These are phyloP conservation scores for Trametes versicolor DNA, from an alignment of 1,284 basidiomycete genomes.

Conservation along the genomic window DNA sequence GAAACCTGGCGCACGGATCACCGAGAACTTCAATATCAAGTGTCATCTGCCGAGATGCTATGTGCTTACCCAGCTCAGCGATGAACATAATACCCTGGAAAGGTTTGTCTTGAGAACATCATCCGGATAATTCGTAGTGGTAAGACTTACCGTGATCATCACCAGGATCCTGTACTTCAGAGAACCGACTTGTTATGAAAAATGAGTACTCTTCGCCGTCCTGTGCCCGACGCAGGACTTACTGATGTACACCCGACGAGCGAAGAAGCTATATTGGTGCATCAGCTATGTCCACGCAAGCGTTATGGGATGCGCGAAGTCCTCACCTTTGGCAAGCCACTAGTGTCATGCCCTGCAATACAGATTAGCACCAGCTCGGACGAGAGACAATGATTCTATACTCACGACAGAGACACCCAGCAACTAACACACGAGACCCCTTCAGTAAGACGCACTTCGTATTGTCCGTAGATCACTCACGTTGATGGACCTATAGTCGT, in stretches of 20 bases:
- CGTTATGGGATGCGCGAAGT: neutral
- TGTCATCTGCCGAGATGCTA: neutral
- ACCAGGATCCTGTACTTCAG: constrained; percentile 5
- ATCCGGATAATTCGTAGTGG: too few species aligned
- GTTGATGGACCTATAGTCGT: neutral
- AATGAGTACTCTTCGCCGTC: neutral
- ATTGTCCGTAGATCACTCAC: neutral
- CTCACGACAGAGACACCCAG: neutral
- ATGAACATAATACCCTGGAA: neutral
- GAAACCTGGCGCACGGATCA: neutral
- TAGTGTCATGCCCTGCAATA: constrained; percentile 12
- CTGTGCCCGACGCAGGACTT: neutral
- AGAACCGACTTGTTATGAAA: neutral
- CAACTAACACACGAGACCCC: neutral
- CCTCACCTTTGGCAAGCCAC: constrained; percentile 14
- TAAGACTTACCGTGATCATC: neutral
- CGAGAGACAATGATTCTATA: neutral
- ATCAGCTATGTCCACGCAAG: neutral
- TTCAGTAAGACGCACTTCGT: neutral
- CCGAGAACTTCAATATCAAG: neutral
- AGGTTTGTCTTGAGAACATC: neutral
- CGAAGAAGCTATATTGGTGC: constrained; percentile 5
- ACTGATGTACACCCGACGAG: constrained; percentile 16
- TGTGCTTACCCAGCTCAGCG: neutral
- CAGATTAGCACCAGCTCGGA: neutral